Evolutionary conservation across 2,329 filamentous ascomycete species (phyloP).

Genomic region (Ophiocordyceps australis): DNA sequence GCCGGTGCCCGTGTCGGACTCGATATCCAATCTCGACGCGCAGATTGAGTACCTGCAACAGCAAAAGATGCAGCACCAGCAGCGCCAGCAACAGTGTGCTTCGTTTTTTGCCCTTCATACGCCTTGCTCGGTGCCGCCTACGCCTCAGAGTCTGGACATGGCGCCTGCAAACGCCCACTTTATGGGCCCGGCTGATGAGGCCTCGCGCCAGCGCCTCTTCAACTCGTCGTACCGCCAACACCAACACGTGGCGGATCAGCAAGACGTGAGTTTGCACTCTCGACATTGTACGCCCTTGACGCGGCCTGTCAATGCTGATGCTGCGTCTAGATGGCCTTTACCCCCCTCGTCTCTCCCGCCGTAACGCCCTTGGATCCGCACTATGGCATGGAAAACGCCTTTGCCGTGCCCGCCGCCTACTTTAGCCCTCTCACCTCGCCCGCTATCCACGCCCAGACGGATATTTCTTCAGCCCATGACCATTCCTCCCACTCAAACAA

Average conservation of each 20-base stretch:
- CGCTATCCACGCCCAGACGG: conserved; percentile 55
- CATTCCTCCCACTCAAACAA: conserved; percentile 25
- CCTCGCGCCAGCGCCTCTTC: conserved; percentile 38
- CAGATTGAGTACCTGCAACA: conserved; percentile 49
- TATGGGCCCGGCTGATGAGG: conserved; percentile 39
- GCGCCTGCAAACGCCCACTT: conserved; percentile 36
- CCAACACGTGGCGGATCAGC: conserved; percentile 49
- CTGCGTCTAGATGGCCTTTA: conserved; percentile 47
- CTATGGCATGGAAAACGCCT: conserved; percentile 41
- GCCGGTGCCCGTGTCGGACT: conserved; percentile 21
- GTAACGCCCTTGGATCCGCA: conserved; percentile 62
- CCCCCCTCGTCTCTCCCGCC: conserved; percentile 67
- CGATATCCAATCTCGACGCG: conserved; percentile 41
- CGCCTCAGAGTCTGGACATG: conserved; percentile 66
- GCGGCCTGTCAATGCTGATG: neutral
- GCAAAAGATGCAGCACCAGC: conserved; percentile 42
- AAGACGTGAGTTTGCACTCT: conserved; percentile 31
- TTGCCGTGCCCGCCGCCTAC: conserved; percentile 50
- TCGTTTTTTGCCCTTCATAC: conserved; percentile 38
- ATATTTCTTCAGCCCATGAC: conserved; percentile 26
- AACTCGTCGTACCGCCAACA: conserved; percentile 47
- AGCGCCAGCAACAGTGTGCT: conserved; percentile 37
- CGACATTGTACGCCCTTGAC: neutral
- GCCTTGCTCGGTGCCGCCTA: conserved; percentile 64
- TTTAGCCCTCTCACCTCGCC: conserved; percentile 75